These are phyloP conservation scores for Starmerella scarabaei DNA, from an alignment of 805 yeast species.

Conservation along the genomic window DNA sequence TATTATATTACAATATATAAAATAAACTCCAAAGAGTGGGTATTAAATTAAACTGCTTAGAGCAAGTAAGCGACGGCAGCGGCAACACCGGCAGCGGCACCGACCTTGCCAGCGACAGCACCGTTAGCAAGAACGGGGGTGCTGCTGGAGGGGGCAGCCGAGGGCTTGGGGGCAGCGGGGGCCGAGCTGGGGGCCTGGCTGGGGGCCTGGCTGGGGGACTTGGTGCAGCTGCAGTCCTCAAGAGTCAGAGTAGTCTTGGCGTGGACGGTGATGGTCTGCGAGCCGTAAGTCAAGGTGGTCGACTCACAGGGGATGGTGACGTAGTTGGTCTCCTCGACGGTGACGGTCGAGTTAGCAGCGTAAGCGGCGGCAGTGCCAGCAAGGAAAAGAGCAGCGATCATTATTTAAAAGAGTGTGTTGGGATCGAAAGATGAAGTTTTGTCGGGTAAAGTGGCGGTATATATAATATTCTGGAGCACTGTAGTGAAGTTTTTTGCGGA, in stretches of 20 bases:
- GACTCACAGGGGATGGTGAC: slow-evolving; percentile 16
- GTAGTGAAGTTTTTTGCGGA: too few relatives aligned
- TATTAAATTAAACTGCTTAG: too few relatives aligned
- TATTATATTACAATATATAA: too few relatives aligned
- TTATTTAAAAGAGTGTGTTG: slow-evolving; percentile 3
- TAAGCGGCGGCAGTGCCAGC: slow-evolving; percentile 15
- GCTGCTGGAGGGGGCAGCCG: slow-evolving; percentile 4
- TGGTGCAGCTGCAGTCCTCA: slow-evolving; percentile 18
- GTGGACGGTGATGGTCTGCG: slow-evolving; percentile 14
- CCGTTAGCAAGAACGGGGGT: slow-evolving; percentile 14
- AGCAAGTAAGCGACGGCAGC: slow-evolving; percentile 19
- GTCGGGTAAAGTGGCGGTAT: background rate
- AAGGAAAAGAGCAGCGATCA: slow-evolving; percentile 17
- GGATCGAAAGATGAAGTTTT: background rate
- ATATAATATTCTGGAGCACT: background rate
- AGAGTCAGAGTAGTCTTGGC: slow-evolving; percentile 16
- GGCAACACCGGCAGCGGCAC: slow-evolving; percentile 20
- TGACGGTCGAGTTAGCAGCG: slow-evolving; percentile 12
- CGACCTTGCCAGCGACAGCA: slow-evolving; percentile 16
- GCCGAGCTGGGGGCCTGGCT: slow-evolving; percentile 13
- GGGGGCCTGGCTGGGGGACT: slow-evolving; percentile 15
- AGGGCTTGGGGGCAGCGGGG: slow-evolving; percentile 5
- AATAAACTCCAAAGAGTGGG: too few relatives aligned
- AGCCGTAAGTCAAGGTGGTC: slow-evolving; percentile 16
- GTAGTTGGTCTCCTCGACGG: slow-evolving; percentile 10